Conservation (phyloP, 2,329 filamentous ascomycete species). For the Zelopaecilomyces penicillatus region DNA sequence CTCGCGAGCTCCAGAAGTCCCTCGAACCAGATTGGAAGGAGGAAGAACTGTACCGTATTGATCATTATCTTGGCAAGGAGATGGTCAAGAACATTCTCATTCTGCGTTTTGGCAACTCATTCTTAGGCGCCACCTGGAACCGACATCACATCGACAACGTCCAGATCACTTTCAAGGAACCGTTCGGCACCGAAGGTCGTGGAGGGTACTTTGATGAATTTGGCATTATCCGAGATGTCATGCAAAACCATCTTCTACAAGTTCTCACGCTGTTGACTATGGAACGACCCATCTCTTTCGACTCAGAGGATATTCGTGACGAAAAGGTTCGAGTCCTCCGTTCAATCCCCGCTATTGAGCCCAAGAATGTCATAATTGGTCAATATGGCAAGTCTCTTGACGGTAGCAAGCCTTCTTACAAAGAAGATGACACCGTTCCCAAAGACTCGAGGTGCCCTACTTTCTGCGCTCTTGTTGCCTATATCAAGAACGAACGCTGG, state of each 20-base stretch:
- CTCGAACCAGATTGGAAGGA: constrained; percentile 97
- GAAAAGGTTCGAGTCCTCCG: constrained; percentile 96
- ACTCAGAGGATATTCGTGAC: constrained; percentile 93
- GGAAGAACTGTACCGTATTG: constrained; percentile 97
- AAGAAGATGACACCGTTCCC: constrained; percentile 96
- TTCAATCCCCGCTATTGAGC: constrained; percentile 88
- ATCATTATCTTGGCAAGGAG: constrained; percentile 98
- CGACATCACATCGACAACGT: constrained; percentile 98
- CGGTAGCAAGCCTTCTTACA: constrained; percentile 93
- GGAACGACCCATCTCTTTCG: constrained; percentile 98
- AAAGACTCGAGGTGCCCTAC: constrained; percentile 96
- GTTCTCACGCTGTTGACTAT: constrained; percentile 93
- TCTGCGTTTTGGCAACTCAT: constrained; percentile 95
- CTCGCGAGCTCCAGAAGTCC: constrained; percentile 87
- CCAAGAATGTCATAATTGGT: constrained; percentile 99
- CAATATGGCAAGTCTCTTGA: constrained; percentile 97
- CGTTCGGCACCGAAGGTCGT: constrained; percentile 94
- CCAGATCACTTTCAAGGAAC: constrained; percentile 99
- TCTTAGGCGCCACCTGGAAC: constrained; percentile 98
- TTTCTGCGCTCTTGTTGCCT: constrained; percentile 93
- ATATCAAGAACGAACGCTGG: constrained; percentile 99
- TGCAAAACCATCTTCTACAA: constrained; percentile 98
- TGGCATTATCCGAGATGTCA: constrained; percentile 97
- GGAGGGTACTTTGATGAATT: constrained; percentile 99
- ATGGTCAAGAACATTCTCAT: constrained; percentile 99